Conservation (phyloP, 306 rosid genomes). For the Echinosophora koreensis region DNA sequence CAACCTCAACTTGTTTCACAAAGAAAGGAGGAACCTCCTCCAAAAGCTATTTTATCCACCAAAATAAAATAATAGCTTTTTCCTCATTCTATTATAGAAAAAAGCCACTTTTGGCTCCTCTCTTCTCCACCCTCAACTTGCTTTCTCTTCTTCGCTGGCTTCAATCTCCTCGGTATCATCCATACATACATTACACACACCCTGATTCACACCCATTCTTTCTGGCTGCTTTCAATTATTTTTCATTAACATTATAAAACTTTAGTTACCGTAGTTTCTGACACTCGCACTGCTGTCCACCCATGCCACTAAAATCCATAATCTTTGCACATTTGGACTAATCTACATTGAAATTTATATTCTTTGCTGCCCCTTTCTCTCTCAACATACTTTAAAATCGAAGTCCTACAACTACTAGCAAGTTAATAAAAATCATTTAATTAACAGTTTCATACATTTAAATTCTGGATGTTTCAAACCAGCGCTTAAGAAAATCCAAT, state of each 20-base stretch:
- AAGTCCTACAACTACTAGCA: not conserved
- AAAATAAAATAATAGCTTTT: slow-evolving; percentile 47
- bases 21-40: slow-evolving; percentile 14
- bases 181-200: not conserved
- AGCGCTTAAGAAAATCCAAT: too few species aligned
- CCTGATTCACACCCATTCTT: too few species aligned
- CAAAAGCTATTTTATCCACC: slow-evolving; percentile 30
- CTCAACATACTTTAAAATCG: too few species aligned
- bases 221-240: slow-evolving; percentile 4
- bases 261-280: slow-evolving; percentile 44
- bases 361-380: not conserved
- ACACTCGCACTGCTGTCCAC: slow-evolving; percentile 57
- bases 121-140: slow-evolving; percentile 49
- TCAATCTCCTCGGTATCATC: slow-evolving; percentile 52
- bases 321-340: slow-evolving; percentile 39
- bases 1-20: slow-evolving; percentile 12
- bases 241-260: slow-evolving; percentile 33
- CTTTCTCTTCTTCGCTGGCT: slow-evolving; percentile 41
- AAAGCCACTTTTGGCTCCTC: slow-evolving; percentile 54
- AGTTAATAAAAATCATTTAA: not conserved
- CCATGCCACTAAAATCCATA: slow-evolving; percentile 55
- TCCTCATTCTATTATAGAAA: slow-evolving; percentile 42
- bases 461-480: not conserved
- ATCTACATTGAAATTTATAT: slow-evolving; percentile 24
- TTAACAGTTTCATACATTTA: slow-evolving; percentile 25